Percentiles rank a stretch among this genome's conserved stretches.
These are phyloP conservation scores for Eucalyptus tenuipes DNA, from an alignment of 345 rosid genomes.

Conservation along the genomic window DNA sequence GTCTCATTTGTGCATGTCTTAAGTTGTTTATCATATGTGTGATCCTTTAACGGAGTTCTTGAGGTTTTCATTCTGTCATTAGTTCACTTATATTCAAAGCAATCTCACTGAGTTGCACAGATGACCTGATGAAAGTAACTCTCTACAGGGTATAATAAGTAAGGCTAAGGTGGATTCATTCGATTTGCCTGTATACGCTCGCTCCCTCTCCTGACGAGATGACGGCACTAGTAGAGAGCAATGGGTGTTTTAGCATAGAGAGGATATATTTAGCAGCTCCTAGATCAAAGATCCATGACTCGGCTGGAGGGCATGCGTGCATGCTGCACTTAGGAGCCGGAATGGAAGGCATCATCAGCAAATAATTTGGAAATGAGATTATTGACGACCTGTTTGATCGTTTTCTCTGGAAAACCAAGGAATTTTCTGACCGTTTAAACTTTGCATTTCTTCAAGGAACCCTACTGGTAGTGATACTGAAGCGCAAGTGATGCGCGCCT, in stretches of 20 bases:
- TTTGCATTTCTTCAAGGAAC: not conserved
- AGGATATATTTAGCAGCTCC: not conserved
- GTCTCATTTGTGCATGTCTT: not conserved
- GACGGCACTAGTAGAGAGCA: not conserved
- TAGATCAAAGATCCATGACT: not conserved
- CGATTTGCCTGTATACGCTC: slow-evolving; percentile 15
- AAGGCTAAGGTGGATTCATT: slow-evolving; percentile 18
- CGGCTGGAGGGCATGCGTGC: not conserved
- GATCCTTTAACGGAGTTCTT: not conserved
- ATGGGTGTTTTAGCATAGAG: not conserved
- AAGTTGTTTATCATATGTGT: not conserved
- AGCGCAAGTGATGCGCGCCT: not conserved
- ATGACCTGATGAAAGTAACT: not conserved
- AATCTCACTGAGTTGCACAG: not conserved
- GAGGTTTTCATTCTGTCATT: not conserved
- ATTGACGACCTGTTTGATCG: slow-evolving; percentile 3
- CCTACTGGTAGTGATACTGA: not conserved
- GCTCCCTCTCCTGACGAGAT: slow-evolving; percentile 1
- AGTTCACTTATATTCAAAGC: not conserved
- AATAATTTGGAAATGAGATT: slow-evolving; percentile 6
- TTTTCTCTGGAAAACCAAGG: not conserved
- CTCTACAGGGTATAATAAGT: slow-evolving; percentile 11
- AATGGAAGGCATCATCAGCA: not conserved
- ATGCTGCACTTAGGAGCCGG: not conserved
- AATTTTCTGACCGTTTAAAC: not conserved